phyloP scores from a whole-genome alignment of 2,329 filamentous ascomycete genomes.

The Aspergillus ochraceoroseus region DNA sequence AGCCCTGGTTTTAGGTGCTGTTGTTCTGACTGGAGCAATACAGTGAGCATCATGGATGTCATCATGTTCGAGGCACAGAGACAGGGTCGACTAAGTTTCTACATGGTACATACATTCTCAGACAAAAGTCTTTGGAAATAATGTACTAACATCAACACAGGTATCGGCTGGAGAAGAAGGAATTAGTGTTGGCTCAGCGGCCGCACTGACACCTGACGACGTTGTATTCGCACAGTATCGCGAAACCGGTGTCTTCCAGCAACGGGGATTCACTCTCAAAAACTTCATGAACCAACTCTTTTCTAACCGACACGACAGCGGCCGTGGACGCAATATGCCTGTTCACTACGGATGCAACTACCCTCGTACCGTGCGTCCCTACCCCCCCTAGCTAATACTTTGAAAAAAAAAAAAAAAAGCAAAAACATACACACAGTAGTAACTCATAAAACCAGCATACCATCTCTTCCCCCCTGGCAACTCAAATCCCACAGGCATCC shows the following conservation, averaged over 20 bases:
- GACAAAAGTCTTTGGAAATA: too few relatives aligned
- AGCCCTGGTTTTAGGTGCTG: not conserved
- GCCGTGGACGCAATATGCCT: slow-evolving; percentile 89
- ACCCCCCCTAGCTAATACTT: slow-evolving; percentile 16
- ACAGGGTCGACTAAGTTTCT: slow-evolving; percentile 90
- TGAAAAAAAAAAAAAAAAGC: not conserved
- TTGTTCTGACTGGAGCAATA: not conserved
- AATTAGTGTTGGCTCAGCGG: slow-evolving; percentile 82
- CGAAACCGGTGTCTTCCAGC: slow-evolving; percentile 84
- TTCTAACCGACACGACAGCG: slow-evolving; percentile 73
- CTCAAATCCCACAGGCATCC: slow-evolving; percentile 81
- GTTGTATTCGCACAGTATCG: slow-evolving; percentile 93
- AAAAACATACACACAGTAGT: slow-evolving; percentile 4
- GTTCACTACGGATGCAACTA: slow-evolving; percentile 87
- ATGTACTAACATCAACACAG: too few relatives aligned
- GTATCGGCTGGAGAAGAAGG: slow-evolving; percentile 88
- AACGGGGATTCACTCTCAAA: slow-evolving; percentile 78
- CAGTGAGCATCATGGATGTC: slow-evolving; percentile 81
- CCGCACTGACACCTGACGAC: slow-evolving; percentile 75
- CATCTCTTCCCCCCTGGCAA: slow-evolving; percentile 78
- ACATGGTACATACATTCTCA: slow-evolving; percentile 71
- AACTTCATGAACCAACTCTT: slow-evolving; percentile 97
- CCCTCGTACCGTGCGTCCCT: slow-evolving; percentile 67
- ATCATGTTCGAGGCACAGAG: slow-evolving; percentile 98
- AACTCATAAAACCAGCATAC: slow-evolving; percentile 79